Evolutionary conservation across 2,329 filamentous ascomycete species (phyloP).

Genomic region (Fusarium sp.): DNA sequence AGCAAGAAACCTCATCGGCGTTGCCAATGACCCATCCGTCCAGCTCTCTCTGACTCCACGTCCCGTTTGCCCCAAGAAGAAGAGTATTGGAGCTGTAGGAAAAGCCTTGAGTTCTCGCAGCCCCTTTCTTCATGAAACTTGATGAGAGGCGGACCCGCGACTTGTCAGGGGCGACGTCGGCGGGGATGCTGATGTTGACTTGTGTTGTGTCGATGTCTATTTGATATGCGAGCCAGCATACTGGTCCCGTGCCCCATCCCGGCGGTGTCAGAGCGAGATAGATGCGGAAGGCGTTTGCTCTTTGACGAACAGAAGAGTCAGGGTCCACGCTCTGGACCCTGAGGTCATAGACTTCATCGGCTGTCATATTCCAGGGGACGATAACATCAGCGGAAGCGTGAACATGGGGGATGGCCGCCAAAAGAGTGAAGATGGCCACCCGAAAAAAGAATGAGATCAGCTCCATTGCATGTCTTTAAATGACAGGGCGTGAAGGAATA

Average conservation of each 20-base stretch:
- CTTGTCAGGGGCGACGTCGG: slow-evolving; percentile 41
- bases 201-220: slow-evolving; percentile 30
- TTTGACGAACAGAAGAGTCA: slow-evolving; percentile 29
- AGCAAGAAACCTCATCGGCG: slow-evolving; percentile 37
- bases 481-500: neutral
- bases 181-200: slow-evolving; percentile 46
- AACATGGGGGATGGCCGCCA: slow-evolving; percentile 15
- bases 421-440: slow-evolving; percentile 34
- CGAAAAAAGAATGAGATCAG: slow-evolving; percentile 23
- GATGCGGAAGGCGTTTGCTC: slow-evolving; percentile 40
- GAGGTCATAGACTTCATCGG: slow-evolving; percentile 22
- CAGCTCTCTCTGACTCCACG: slow-evolving; percentile 44
- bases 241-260: slow-evolving; percentile 41
- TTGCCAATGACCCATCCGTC: slow-evolving; percentile 37
- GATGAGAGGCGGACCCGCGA: slow-evolving; percentile 35
- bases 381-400: slow-evolving; percentile 27
- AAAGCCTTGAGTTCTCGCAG: slow-evolving; percentile 30
- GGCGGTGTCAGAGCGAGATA: slow-evolving; percentile 40
- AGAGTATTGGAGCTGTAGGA: slow-evolving; percentile 34
- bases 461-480: slow-evolving; percentile 22
- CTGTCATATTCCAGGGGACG: slow-evolving; percentile 44
- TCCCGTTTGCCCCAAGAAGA: slow-evolving; percentile 40
- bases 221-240: slow-evolving; percentile 40
- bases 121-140: slow-evolving; percentile 28
- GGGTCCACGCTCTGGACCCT: slow-evolving; percentile 35